Evolutionary conservation across 2,329 filamentous ascomycete genomes (phyloP), one percentile per base, ranked within the genome.

Genomic region (Pseudonectria foliicola): DNA sequence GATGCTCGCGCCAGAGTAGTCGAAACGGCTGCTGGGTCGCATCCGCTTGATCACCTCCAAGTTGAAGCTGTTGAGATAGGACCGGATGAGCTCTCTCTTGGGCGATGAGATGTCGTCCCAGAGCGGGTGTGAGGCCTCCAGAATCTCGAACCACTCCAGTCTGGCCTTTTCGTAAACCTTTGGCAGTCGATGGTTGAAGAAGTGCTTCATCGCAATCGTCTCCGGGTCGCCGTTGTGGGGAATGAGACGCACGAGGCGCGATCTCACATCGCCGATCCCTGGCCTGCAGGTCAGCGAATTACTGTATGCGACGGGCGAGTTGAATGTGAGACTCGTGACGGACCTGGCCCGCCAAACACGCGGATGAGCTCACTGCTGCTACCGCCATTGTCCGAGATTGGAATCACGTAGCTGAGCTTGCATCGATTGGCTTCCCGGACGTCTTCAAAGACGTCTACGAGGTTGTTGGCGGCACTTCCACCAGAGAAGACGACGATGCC

Each of bases 301-400:
- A 8, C 16, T 14, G 18, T 35, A 39, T 18, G 27, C 27, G n/a
- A n/a, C n/a, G n/a, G n/a, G n/a, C n/a, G n/a, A n/a, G n/a, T n/a
- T n/a, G n/a, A n/a, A n/a, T n/a, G n/a, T n/a, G n/a, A 28, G 16
- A 21, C 18, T 21, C 18, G 25, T 18, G 31, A 35, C 62, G 37
- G 64, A 82, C 90, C 90, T 45, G 90, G 90, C 1, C 92, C 92
- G 11, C 90, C 92, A 62, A 96, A 92, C 25, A 96, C 88, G 25
- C 92, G 76, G 46, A 95, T 94, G 52, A 95, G 68, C 65, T 96
- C 90, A 29, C 86, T 94, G 3, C 88, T 93, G 49, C 85, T 93
- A 26, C 90, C 90, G 31, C 90, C 90, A 61, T 96, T 96, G 63
- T 96, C 90, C 46, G 85, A 92, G 56, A 95, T 95, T 25, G 90